Conservation (phyloP, 257 asterid genomes). For the Misopates orontium region DNA sequence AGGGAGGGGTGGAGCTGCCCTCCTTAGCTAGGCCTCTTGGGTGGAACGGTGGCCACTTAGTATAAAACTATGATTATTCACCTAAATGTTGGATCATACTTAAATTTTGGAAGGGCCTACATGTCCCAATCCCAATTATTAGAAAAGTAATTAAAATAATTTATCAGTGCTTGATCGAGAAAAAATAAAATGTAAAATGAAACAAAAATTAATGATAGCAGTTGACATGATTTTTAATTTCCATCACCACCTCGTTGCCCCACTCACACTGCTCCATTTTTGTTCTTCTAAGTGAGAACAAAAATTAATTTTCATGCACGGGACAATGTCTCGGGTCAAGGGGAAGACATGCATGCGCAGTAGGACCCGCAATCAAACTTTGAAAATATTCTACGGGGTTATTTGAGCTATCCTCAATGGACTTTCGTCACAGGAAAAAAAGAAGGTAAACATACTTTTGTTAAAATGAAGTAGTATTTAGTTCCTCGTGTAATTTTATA, state of each 20-base stretch:
- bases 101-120: constrained; percentile 35
- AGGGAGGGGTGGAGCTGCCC: constrained; percentile 9
- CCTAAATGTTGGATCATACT: constrained; percentile 36
- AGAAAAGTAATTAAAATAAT: constrained; percentile 9
- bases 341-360: constrained; percentile 1
- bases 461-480: too few relatives aligned
- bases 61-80: constrained; percentile 24
- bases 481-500: too few relatives aligned
- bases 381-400: too few relatives aligned
- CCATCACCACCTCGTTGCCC: constrained; percentile 17
- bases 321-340: not conserved
- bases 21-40: too few relatives aligned
- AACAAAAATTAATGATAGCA: constrained; percentile 21
- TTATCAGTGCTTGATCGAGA: too few relatives aligned
- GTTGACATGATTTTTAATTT: constrained; percentile 21
- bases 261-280: too few relatives aligned
- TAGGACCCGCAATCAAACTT: not conserved
- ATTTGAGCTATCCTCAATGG: too few relatives aligned
- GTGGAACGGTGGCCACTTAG: constrained; percentile 39
- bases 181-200: too few relatives aligned
- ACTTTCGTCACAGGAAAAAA: too few relatives aligned
- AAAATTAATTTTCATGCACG: not conserved
- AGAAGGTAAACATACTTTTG: too few relatives aligned
- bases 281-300: not conserved
- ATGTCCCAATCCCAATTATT: constrained; percentile 29